phyloP scores from a whole-genome alignment of 768 basidiomycete species.

The Mycena polygramma region DNA sequence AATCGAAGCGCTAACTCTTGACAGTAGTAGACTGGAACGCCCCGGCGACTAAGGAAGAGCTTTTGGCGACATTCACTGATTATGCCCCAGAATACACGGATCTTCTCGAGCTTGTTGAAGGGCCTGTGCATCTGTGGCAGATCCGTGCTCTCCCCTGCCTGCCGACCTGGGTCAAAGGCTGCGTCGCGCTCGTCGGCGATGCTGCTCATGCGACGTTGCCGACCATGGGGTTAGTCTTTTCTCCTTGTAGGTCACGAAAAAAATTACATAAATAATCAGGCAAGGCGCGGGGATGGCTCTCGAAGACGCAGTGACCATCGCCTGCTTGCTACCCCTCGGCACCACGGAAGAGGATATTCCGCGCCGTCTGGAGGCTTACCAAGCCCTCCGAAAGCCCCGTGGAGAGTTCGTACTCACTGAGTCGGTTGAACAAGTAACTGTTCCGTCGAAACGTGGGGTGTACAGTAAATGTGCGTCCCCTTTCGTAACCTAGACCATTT shows the following conservation, averaged over 20 bases:
- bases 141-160: constrained; percentile 7
- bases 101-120: constrained; percentile 1
- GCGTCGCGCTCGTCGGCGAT: not conserved
- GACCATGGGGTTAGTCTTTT: not conserved
- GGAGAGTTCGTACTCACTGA: constrained; percentile 13
- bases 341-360: constrained; percentile 1
- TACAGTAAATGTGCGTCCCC: not conserved
- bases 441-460: not conserved
- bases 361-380: constrained; percentile 4
- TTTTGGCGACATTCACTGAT: not conserved
- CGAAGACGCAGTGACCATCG: constrained; percentile 18
- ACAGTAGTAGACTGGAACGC: not conserved
- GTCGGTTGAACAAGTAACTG: constrained; percentile 8
- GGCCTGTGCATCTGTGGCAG: constrained; percentile 17
- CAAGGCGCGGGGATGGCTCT: constrained; percentile 16
- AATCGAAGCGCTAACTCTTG: not conserved
- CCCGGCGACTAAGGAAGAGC: not conserved
- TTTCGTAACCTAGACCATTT: not conserved
- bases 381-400: constrained; percentile 6
- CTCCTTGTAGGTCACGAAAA: too few relatives aligned
- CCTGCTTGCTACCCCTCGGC: constrained; percentile 16
- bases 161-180: constrained; percentile 6
- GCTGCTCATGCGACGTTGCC: constrained; percentile 14
- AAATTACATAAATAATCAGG: too few relatives aligned
- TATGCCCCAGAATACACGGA: not conserved